Conservation (phyloP, 2,329 filamentous ascomycete species). For the Arthrobotrys sphaeroides region DNA sequence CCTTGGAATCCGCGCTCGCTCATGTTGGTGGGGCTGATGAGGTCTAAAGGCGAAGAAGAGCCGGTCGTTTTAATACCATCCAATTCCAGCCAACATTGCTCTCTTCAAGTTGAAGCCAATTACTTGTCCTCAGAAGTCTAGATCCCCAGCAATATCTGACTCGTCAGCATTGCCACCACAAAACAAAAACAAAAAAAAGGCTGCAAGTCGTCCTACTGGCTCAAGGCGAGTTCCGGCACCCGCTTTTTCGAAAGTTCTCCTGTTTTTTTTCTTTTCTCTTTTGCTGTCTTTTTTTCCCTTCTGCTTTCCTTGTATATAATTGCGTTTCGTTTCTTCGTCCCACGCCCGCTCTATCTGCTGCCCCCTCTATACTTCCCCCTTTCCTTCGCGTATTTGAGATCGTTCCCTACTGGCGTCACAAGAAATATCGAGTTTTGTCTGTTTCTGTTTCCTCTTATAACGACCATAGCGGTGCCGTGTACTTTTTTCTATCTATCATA, state of each 20-base stretch:
- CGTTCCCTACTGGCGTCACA: constrained; percentile 15
- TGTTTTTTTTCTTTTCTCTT: constrained; percentile 11
- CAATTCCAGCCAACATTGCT: background rate
- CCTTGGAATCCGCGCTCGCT: constrained; percentile 5
- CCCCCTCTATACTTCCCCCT: background rate
- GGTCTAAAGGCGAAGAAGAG: background rate
- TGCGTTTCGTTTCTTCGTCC: background rate
- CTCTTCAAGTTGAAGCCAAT: background rate
- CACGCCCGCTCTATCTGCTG: background rate
- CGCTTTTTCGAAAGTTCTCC: background rate
- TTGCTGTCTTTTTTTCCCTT: background rate
- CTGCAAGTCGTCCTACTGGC: background rate
- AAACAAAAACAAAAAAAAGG: too few species aligned
- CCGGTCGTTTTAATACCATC: constrained; percentile 3
- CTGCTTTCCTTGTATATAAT: constrained; percentile 43
- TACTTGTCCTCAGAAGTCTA: background rate
- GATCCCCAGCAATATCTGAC: background rate
- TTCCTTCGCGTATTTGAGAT: background rate
- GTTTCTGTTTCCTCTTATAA: background rate
- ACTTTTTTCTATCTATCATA: constrained; percentile 15
- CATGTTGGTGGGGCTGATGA: background rate
- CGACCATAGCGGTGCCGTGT: constrained; percentile 51
- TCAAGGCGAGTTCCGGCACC: background rate
- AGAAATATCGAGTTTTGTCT: constrained; percentile 10
- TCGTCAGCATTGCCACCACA: background rate